phyloP scores from a whole-genome alignment of 139 green algal species.

The Picochlorum sp. region DNA sequence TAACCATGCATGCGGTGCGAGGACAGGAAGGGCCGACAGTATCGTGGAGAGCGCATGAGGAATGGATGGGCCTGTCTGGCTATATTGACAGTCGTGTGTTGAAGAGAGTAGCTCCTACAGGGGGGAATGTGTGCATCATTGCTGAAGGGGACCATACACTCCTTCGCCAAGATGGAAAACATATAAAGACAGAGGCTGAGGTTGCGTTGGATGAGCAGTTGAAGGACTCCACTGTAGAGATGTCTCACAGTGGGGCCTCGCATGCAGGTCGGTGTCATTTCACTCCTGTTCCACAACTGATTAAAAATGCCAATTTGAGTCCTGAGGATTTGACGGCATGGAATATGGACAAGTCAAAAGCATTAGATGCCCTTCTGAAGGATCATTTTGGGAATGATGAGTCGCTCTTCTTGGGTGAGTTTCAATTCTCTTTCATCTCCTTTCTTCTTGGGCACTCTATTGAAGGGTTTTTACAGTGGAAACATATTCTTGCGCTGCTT shows the following conservation, averaged over 20 bases:
- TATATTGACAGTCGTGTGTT: slow-evolving; percentile 40
- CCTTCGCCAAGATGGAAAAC: not conserved
- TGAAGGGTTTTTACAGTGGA: slow-evolving; percentile 69
- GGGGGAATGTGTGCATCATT: slow-evolving; percentile 52
- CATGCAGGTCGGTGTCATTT: slow-evolving; percentile 52
- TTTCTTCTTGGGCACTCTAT: slow-evolving; percentile 73
- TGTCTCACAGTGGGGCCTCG: slow-evolving; percentile 13
- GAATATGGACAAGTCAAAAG: slow-evolving; percentile 66
- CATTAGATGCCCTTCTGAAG: slow-evolving; percentile 40
- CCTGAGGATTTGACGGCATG: slow-evolving; percentile 49
- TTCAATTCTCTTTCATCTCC: slow-evolving; percentile 72
- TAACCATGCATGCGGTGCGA: not conserved
- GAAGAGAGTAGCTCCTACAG: slow-evolving; percentile 37
- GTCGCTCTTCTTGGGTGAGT: slow-evolving; percentile 54
- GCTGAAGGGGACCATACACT: slow-evolving; percentile 36
- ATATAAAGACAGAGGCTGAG: slow-evolving; percentile 32
- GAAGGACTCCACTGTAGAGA: not conserved
- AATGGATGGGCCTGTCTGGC: slow-evolving; percentile 47
- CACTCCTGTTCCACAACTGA: slow-evolving; percentile 46
- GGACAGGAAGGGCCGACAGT: not conserved
- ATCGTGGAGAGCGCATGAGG: slow-evolving; percentile 11
- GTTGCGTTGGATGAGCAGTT: slow-evolving; percentile 27
- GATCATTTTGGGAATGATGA: slow-evolving; percentile 13
- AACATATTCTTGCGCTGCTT: slow-evolving; percentile 54
- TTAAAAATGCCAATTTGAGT: slow-evolving; percentile 37